These are phyloP conservation scores for Verruconis gallopava DNA, from an alignment of 2,329 filamentous ascomycete genomes.

Conservation along the genomic window DNA sequence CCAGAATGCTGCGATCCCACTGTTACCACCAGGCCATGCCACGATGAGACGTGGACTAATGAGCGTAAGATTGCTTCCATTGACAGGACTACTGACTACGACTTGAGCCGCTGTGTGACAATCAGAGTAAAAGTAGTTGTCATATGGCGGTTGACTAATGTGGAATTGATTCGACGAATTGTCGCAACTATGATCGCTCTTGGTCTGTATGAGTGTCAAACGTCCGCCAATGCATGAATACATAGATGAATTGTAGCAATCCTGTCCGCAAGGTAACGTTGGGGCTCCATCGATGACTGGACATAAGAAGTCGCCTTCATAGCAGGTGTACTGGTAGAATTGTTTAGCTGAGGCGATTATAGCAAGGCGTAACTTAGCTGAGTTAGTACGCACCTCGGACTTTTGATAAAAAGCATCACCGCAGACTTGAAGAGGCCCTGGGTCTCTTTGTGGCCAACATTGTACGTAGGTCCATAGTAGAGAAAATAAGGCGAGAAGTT, in stretches of 20 bases:
- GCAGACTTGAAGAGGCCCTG: not conserved
- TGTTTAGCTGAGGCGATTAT: not conserved
- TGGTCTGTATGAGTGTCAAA: not conserved
- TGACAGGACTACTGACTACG: slow-evolving; percentile 45
- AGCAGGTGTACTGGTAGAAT: slow-evolving; percentile 29
- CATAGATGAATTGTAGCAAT: slow-evolving; percentile 23
- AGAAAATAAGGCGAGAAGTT: not conserved
- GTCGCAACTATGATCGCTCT: slow-evolving; percentile 8
- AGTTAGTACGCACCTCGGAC: not conserved
- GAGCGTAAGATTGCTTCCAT: slow-evolving; percentile 39
- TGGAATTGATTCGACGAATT: slow-evolving; percentile 25
- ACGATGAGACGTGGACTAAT: slow-evolving; percentile 46
- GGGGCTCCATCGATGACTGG: slow-evolving; percentile 22
- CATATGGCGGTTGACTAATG: slow-evolving; percentile 45
- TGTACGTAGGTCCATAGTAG: too few relatives aligned
- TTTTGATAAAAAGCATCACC: not conserved
- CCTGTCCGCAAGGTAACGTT: slow-evolving; percentile 23
- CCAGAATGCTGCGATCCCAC: slow-evolving; percentile 46
- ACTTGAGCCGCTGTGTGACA: slow-evolving; percentile 47
- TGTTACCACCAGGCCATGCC: slow-evolving; percentile 55
- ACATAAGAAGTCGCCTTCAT: slow-evolving; percentile 24
- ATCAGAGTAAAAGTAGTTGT: slow-evolving; percentile 55
- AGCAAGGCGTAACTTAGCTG: too few relatives aligned
- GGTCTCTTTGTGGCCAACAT: not conserved
- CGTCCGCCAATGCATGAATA: slow-evolving; percentile 15